Evolutionary conservation across 805 yeast genomes (phyloP).

Genomic region (Yarrowia bubula): DNA sequence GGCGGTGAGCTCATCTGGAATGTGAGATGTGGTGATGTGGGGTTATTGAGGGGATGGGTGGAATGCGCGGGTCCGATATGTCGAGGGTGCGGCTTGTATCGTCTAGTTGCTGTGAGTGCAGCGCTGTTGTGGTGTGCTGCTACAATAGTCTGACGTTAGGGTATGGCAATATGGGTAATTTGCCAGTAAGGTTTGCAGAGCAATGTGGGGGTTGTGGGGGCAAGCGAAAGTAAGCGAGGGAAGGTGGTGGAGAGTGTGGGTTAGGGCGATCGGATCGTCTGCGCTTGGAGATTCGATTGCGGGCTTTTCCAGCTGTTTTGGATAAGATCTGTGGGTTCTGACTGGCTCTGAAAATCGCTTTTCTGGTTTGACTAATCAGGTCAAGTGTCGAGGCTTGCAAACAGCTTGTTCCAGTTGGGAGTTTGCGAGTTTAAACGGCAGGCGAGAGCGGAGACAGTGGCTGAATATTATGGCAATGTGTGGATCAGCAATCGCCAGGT

Average conservation of each 20-base stretch:
- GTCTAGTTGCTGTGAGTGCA: not conserved
- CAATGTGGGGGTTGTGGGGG: slow-evolving; percentile 24
- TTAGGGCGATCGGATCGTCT: no score
- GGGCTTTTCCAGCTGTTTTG: no score
- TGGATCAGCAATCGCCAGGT: no score
- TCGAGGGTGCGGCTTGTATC: not conserved
- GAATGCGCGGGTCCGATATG: not conserved
- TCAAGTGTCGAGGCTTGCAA: not conserved
- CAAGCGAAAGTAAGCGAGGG: slow-evolving; percentile 13
- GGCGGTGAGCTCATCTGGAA: slow-evolving; percentile 23
- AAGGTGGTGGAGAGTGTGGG: not conserved
- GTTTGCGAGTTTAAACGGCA: slow-evolving; percentile 6
- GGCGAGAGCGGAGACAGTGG: not conserved
- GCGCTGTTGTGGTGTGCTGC: slow-evolving; percentile 12
- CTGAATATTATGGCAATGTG: no score
- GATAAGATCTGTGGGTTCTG: no score
- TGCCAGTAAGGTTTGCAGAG: slow-evolving; percentile 11
- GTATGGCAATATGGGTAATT: slow-evolving; percentile 21
- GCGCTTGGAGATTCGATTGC: no score
- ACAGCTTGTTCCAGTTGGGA: slow-evolving; percentile 3
- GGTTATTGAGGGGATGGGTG: not conserved
- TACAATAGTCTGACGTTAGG: slow-evolving; percentile 1
- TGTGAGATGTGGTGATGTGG: not conserved
- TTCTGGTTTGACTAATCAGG: not conserved
- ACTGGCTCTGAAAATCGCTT: no score